Conservation (phyloP, 2,329 filamentous ascomycete genomes). For the Endoconidiophora polonica region DNA sequence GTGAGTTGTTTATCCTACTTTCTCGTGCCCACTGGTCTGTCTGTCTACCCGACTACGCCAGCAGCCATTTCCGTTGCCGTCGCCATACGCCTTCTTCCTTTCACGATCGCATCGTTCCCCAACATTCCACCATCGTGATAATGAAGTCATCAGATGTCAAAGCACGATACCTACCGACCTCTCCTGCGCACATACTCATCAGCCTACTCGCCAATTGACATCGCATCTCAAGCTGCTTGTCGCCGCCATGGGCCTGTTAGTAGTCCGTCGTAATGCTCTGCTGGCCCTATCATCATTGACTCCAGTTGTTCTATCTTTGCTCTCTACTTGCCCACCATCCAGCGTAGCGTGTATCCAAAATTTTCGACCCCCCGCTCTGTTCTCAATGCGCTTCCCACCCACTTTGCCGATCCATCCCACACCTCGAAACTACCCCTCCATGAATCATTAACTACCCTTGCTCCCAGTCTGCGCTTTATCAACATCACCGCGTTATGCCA, state of each 20-base stretch:
- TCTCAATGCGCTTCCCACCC: conserved; percentile 11
- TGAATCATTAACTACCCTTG: conserved; percentile 9
- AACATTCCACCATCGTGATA: conserved; percentile 6
- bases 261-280: neutral
- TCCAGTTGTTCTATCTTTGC: neutral
- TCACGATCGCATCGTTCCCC: conserved; percentile 7
- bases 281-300: neutral
- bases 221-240: neutral
- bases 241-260: neutral
- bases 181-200: neutral
- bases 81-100: neutral
- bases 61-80: neutral
- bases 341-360: conserved; percentile 1
- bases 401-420: conserved; percentile 11
- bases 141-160: conserved; percentile 2
- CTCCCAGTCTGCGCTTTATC: conserved; percentile 3
- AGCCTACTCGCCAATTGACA: neutral
- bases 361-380: conserved; percentile 12
- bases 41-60: conserved; percentile 7
- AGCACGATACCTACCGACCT: neutral
- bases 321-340: neutral
- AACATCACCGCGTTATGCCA: neutral
- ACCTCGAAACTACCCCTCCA: conserved; percentile 10
- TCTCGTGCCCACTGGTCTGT: conserved; percentile 2
- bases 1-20: conserved; percentile 25